Base-by-base conservation (phyloP, 805 yeast species). In the Ogataea populi-albae region DNA sequence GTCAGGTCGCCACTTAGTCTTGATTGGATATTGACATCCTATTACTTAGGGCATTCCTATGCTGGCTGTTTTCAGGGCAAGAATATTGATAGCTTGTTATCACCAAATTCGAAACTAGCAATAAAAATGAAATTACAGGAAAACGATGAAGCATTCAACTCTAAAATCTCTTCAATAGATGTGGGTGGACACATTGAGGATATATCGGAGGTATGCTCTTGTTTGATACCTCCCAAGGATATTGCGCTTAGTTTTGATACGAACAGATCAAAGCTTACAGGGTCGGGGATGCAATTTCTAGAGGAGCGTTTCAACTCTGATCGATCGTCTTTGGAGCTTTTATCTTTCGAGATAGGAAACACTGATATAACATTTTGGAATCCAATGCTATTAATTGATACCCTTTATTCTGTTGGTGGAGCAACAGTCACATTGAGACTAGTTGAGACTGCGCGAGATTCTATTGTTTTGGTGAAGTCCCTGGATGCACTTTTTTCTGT, bases 11-110 rank as follows among this genome's bases (percentile, higher is more conserved):
- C 57, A 2, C 59, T 67, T 21, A 54, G 70, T 0, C 54, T 57
- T 26, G 79, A 74, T 38, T 79, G 86, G 86, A 59, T 77, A 1
- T 52, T 62, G 17, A 43, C 74, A 3, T 59, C 78, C 0, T 70
- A 64, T 42, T 59, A 59, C 33, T 51, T 80, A 15, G 80, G 75
- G 0, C 70, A 65, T 26, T 59, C 60, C n/a, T 78, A 79, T 65
- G 61, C 71, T 11, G 74, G 71, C 9, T 47, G 61, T n/a, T 66
- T 53, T 35, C 69, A 68, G 23, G 70, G 65, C 42, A 36, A 38
- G 9, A 55, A 64, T 42, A 38, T 75, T 4, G 34, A 66, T 22
- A 64, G 64, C 31, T 69, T 68, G 16, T 46, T 77, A 35, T 63
- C 57, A 32, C 66, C 63, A 25, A 54, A 42, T 8, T 40, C 50